Conservation (phyloP, 768 basidiomycete genomes). For the Agrocybe praecox region DNA sequence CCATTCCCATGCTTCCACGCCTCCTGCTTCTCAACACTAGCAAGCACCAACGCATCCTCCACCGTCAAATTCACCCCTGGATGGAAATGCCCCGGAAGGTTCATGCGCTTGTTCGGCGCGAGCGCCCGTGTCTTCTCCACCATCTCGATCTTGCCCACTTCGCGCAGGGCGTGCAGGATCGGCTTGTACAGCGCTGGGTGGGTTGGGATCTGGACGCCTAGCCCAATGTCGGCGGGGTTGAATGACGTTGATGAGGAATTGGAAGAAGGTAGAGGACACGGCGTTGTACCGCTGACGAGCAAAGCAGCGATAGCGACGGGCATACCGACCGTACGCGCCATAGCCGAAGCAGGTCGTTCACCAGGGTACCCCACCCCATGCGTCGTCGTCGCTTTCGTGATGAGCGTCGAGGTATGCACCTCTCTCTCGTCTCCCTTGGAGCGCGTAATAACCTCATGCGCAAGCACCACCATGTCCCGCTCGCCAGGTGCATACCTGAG, state of each 20-base stretch:
- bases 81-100: neutral
- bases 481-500: slow-evolving; percentile 72
- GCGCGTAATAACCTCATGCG: slow-evolving; percentile 77
- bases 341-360: slow-evolving; percentile 60
- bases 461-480: slow-evolving; percentile 84
- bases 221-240: slow-evolving; percentile 13
- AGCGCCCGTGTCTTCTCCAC: slow-evolving; percentile 28
- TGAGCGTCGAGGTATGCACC: slow-evolving; percentile 63
- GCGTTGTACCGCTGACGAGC: slow-evolving; percentile 53
- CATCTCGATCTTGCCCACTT: slow-evolving; percentile 50
- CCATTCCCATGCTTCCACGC: neutral
- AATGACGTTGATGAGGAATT: slow-evolving; percentile 38
- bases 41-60: slow-evolving; percentile 9
- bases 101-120: neutral
- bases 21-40: slow-evolving; percentile 1
- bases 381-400: slow-evolving; percentile 54
- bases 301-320: slow-evolving; percentile 86
- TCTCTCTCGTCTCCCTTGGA: slow-evolving; percentile 3
- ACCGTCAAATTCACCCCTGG: slow-evolving; percentile 1
- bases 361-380: slow-evolving; percentile 20
- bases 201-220: slow-evolving; percentile 75
- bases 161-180: slow-evolving; percentile 63
- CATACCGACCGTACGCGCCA: slow-evolving; percentile 89
- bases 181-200: slow-evolving; percentile 60
- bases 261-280: neutral